Conservation (phyloP, 1,284 basidiomycete genomes). For the Afroboletus lepidellus region DNA sequence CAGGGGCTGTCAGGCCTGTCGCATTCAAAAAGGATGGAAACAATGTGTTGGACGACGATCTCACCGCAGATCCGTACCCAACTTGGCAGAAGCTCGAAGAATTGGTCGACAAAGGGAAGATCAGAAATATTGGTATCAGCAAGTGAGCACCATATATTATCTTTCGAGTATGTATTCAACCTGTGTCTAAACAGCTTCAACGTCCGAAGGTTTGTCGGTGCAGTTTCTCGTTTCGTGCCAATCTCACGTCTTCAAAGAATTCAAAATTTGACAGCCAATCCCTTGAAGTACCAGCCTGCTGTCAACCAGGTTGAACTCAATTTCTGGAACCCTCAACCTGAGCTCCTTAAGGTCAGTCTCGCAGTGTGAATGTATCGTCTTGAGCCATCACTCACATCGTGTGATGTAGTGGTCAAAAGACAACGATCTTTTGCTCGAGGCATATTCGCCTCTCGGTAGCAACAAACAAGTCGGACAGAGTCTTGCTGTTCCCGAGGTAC, state of each 20-base stretch:
- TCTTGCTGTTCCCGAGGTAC: slow-evolving; percentile 53
- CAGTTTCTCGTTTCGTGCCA: not conserved
- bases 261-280: slow-evolving; percentile 65
- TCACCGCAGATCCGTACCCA: slow-evolving; percentile 74
- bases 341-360: slow-evolving; percentile 60
- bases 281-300: slow-evolving; percentile 73
- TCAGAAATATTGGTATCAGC: slow-evolving; percentile 83
- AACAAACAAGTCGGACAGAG: slow-evolving; percentile 54
- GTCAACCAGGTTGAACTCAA: slow-evolving; percentile 85
- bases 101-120: slow-evolving; percentile 73
- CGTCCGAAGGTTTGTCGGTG: slow-evolving; percentile 25
- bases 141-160: slow-evolving; percentile 46
- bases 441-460: slow-evolving; percentile 79
- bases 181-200: slow-evolving; percentile 16
- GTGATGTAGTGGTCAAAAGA: slow-evolving; percentile 56
- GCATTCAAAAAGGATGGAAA: slow-evolving; percentile 64
- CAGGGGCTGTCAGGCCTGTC: slow-evolving; percentile 49
- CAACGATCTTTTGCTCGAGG: slow-evolving; percentile 66
- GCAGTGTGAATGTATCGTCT: not conserved
- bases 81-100: slow-evolving; percentile 87
- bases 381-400: not conserved
- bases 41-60: slow-evolving; percentile 51
- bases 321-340: slow-evolving; percentile 81
- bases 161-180: not conserved
- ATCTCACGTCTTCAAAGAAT: slow-evolving; percentile 35